These are phyloP conservation scores for Aspergillus nanangensis DNA, from an alignment of 495 filamentous ascomycete species.

Conservation along the genomic window DNA sequence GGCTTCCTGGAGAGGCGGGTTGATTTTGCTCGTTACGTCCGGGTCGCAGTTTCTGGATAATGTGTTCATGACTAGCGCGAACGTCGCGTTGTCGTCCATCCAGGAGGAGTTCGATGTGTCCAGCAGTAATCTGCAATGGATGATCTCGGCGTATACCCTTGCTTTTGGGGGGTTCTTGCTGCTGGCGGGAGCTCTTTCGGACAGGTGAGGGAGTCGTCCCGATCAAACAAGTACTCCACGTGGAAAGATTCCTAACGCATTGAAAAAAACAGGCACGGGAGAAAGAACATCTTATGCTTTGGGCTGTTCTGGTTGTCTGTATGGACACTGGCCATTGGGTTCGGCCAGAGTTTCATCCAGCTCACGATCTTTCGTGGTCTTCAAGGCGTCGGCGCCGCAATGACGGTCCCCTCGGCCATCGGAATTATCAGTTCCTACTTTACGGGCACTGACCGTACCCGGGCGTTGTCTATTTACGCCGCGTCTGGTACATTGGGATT, in stretches of 20 bases:
- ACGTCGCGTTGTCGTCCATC: conserved; percentile 32
- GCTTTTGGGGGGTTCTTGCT: conserved; percentile 33
- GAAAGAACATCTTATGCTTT: conserved; percentile 29
- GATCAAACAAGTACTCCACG: no score
- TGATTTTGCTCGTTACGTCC: conserved; percentile 33
- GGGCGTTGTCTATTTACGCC: conserved; percentile 31
- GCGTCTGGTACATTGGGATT: conserved; percentile 34
- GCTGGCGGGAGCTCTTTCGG: conserved; percentile 29
- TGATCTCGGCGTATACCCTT: conserved; percentile 36
- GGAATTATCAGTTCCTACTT: conserved; percentile 39
- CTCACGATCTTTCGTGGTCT: conserved; percentile 32
- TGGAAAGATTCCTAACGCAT: background rate
- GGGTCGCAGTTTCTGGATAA: conserved; percentile 37
- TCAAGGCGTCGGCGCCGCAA: conserved; percentile 32
- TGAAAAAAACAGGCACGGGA: conserved; percentile 20
- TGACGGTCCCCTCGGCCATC: conserved; percentile 35
- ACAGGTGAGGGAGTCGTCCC: conserved; percentile 25
- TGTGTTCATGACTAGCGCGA: conserved; percentile 37
- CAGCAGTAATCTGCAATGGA: conserved; percentile 33
- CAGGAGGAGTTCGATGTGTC: conserved; percentile 31
- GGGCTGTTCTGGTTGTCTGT: conserved; percentile 30
- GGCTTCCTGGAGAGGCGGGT: conserved; percentile 26
- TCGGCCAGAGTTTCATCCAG: conserved; percentile 31
- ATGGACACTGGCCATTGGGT: conserved; percentile 34
- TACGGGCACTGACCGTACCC: conserved; percentile 28